Base-by-base conservation (phyloP, 2,329 filamentous ascomycete genomes). In the Aspergillus brasiliensis region DNA sequence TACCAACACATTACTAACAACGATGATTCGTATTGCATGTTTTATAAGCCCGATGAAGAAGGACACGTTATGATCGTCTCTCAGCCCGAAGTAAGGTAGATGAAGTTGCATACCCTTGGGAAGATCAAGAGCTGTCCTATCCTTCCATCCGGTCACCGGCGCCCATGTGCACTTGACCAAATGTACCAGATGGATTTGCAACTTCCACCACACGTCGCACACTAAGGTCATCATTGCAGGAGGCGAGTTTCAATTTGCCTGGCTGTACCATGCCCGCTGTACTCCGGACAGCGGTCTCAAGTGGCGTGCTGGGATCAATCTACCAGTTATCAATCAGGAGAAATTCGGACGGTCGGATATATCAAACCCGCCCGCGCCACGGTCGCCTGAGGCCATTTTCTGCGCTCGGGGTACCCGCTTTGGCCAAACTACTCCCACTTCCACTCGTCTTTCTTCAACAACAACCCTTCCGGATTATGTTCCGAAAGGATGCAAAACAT, bases 321-420 rank as follows among this genome's bases (percentile, higher is more conserved):
- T 56, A 5, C 53, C 15, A 51, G 34, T 54, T 46, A 49, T 55
- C 42, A 59, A 37, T 21, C 49, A 34, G 37, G 21, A 8, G 44
- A 48, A 47, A 21, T 28, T 49, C 17, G 34, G 44, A n/a, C 27
- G 38, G 44, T 57, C 52, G 52, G 61, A 57, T 63, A 60, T 60
- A 63, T 63, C 56, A 54, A 53, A 54, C 49, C 61, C 61, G 56
- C 34, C 54, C 54, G 42, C 61, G 61, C 48, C 54, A 53, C 52
- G 21, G 51, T 49, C 40, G 40, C 57, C 51, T 59, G 28, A 55
- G 57, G 57, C 51, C 44, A 56, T 37, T 51, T n/a, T 49, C 52
- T 56, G 44, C 19, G 42, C 38, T 44, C 52, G 38, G 38, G 52
- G 40, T 46, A 19, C 21, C 47, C 15, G 21, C 37, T 34, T 37